These are phyloP conservation scores for Saposhnikovia divaricata DNA, from an alignment of 129 eudicot genomes.

Conservation along the genomic window DNA sequence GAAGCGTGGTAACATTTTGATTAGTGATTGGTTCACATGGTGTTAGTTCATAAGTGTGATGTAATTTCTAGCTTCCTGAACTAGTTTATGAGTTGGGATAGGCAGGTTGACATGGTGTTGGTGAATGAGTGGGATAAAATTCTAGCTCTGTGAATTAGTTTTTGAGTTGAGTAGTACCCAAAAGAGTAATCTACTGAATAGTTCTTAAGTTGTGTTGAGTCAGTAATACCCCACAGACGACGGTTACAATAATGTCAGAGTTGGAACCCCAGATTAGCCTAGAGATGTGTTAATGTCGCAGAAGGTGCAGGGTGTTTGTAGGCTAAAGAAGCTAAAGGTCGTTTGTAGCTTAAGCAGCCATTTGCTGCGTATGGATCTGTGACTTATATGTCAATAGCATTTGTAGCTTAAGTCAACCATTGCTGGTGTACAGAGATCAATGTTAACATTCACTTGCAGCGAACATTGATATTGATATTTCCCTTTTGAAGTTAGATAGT, in stretches of 20 bases:
- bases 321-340: background rate
- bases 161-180: background rate
- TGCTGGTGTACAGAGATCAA: background rate
- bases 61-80: background rate
- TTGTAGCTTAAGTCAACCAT: background rate
- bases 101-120: background rate
- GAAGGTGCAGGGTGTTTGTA: background rate
- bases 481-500: background rate
- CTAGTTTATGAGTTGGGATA: background rate
- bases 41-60: no score
- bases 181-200: background rate
- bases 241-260: no score
- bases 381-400: background rate
- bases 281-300: background rate
- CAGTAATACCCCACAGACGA: no score
- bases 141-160: background rate
- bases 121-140: no score
- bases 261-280: background rate
- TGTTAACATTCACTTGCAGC: background rate
- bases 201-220: no score
- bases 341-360: background rate
- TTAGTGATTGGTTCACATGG: no score
- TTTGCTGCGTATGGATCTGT: background rate
- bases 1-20: background rate
- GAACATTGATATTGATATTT: background rate